phyloP scores from a whole-genome alignment of 805 yeast species.

The Lachancea nothofagi region DNA sequence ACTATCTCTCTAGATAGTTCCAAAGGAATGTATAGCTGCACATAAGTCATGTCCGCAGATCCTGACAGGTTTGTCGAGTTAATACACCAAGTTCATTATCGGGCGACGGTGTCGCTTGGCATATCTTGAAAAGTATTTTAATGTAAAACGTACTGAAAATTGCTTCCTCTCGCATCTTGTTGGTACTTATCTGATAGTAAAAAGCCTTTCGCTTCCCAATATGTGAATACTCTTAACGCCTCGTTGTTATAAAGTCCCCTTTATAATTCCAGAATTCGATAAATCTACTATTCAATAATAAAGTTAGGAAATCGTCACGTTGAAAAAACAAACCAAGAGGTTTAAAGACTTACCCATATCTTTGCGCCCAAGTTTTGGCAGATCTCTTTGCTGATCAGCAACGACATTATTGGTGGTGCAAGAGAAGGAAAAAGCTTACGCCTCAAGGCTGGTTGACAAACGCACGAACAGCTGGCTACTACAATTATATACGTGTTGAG shows the following conservation, averaged over 20 bases:
- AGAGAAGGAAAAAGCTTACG: too few relatives aligned
- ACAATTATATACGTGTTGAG: too few relatives aligned
- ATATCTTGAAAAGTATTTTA: slow-evolving; percentile 5
- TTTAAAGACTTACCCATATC: too few relatives aligned
- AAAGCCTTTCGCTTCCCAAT: background rate
- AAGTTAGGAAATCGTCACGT: background rate
- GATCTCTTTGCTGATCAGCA: too few relatives aligned
- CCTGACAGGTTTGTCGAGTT: slow-evolving; percentile 28
- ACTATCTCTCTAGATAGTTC: slow-evolving; percentile 84
- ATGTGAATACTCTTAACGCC: background rate
- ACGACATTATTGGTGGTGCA: too few relatives aligned
- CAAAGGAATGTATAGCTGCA: slow-evolving; percentile 78
- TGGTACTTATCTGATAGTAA: background rate
- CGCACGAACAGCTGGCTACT: too few relatives aligned
- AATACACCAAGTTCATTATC: background rate
- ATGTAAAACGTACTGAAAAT: slow-evolving; percentile 34
- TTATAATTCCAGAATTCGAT: background rate
- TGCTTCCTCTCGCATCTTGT: slow-evolving; percentile 35
- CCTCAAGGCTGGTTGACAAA: too few relatives aligned
- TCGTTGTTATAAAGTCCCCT: slow-evolving; percentile 4
- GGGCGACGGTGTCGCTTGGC: too few relatives aligned
- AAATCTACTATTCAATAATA: too few relatives aligned
- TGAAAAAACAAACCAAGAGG: too few relatives aligned
- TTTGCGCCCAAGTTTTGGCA: too few relatives aligned
- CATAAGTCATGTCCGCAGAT: slow-evolving; percentile 96